Conservation (phyloP, 1,139 yeast species). For the Suzukiozyma palmioleophila region DNA sequence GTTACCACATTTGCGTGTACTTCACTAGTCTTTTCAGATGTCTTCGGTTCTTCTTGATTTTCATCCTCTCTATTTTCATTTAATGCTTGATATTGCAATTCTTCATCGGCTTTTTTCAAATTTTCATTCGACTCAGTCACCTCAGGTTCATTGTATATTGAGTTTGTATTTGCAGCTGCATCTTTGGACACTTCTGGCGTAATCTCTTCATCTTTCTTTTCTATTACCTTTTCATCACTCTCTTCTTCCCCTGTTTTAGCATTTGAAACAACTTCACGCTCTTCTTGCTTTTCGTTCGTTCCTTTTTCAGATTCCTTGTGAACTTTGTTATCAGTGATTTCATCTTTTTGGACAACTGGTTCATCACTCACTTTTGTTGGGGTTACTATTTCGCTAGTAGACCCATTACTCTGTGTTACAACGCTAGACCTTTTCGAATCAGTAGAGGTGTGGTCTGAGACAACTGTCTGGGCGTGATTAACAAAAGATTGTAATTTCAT, state of each 20-base stretch:
- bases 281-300: neutral
- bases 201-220: neutral
- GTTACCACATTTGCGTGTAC: neutral
- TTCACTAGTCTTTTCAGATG: too few species aligned
- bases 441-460: neutral
- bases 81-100: too few species aligned
- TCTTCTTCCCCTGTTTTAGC: neutral
- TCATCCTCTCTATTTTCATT: too few species aligned
- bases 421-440: neutral
- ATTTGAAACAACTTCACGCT: neutral
- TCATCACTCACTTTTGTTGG: neutral
- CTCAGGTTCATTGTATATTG: conserved; percentile 4
- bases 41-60: neutral
- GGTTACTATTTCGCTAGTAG: too few species aligned
- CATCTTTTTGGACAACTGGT: neutral
- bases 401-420: too few species aligned
- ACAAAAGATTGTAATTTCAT: conserved; percentile 20
- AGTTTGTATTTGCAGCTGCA: too few species aligned
- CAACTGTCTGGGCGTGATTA: conserved; percentile 1
- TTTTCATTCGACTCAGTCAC: conserved; percentile 10
- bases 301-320: neutral
- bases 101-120: conserved; percentile 1
- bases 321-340: neutral
- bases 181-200: neutral
- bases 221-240: neutral